Base-by-base conservation (phyloP, 352 stramenopile species). In the Pythium myriotylum region DNA sequence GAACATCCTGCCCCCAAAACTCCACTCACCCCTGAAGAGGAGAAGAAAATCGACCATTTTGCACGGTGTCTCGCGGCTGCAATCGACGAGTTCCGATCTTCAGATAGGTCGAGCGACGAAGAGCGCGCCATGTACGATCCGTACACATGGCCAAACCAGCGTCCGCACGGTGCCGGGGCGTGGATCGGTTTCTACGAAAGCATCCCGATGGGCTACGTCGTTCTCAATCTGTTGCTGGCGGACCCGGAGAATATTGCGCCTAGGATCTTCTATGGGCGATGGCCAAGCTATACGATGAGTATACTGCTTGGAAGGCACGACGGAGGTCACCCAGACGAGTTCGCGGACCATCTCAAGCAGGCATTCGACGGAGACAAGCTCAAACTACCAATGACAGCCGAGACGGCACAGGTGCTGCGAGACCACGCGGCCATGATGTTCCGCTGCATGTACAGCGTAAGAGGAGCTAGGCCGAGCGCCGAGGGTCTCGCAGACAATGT, bases 171-270 rank as follows among this genome's bases (percentile, higher is more conserved):
- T 43, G 65, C 48, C 23, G 63, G 67, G n/a, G 23, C 69, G n/a
- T 14, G 73, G 17, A 17, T 48, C 19, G 62, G 41, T 19, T 48
- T 48, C 19, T 26, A 9, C 26, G 41, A 48, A 6, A 48, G 41
- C 19, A 23, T 48, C 6, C 17, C 19, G 17, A 5, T 16, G 2
- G 41, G 67, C 9, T 79, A 79, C 54, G 56, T 76, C 26, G 35
- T 67, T 20, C 54, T 79, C 40, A 79, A 79, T 23, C 41, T 79
- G 40, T 37, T 74, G 26, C 65, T 79, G 27, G 51, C 59, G 43
- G 67, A 76, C 26, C 39, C 56, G 19, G 46, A 70, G 32, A 58
- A 51, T 39, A 71, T 70, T 20, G 42, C 66, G 33, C 45, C 54
- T 0, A 60, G 74, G 29, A 65, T 41, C 17, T 48, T 42, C 55